phyloP scores from a whole-genome alignment of 768 basidiomycete genomes.

The Kwoniella heveanensis region DNA sequence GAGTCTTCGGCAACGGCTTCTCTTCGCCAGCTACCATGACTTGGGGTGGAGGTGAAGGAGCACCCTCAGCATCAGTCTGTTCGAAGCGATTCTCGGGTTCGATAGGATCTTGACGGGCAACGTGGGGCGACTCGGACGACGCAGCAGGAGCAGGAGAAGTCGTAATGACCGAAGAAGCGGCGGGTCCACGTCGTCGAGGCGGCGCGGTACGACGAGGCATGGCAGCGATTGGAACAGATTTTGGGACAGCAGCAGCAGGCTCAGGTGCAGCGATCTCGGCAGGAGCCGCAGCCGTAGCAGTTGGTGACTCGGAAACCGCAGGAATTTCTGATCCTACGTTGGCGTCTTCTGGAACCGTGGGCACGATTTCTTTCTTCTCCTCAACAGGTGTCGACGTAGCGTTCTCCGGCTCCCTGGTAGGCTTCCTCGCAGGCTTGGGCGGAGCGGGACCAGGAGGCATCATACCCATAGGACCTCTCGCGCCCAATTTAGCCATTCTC shows the following conservation, averaged over 20 bases:
- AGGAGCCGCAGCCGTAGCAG: constrained; percentile 2
- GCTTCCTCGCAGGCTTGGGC: constrained; percentile 61
- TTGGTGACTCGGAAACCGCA: constrained; percentile 1
- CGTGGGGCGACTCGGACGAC: constrained; percentile 2
- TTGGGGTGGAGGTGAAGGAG: constrained; percentile 39
- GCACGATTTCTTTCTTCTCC: neutral
- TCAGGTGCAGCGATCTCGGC: neutral
- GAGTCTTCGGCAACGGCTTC: constrained; percentile 47
- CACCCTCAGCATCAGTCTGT: constrained; percentile 62
- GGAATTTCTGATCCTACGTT: neutral
- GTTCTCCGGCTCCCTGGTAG: constrained; percentile 35
- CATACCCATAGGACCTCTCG: constrained; percentile 63
- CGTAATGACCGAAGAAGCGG: constrained; percentile 5
- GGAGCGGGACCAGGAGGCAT: constrained; percentile 69
- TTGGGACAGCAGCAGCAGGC: constrained; percentile 35
- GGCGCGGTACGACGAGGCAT: constrained; percentile 74
- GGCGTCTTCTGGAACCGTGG: neutral
- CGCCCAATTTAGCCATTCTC: constrained; percentile 89
- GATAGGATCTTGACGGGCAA: constrained; percentile 3
- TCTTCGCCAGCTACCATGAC: constrained; percentile 49
- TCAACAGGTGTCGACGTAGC: constrained; percentile 22
- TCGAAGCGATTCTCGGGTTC: constrained; percentile 39
- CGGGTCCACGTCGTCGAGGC: constrained; percentile 59
- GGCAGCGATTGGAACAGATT: constrained; percentile 71
- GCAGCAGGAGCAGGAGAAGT: constrained; percentile 17